Base-by-base conservation (phyloP, 2,329 filamentous ascomycete genomes). In the Botrytis fabae region DNA sequence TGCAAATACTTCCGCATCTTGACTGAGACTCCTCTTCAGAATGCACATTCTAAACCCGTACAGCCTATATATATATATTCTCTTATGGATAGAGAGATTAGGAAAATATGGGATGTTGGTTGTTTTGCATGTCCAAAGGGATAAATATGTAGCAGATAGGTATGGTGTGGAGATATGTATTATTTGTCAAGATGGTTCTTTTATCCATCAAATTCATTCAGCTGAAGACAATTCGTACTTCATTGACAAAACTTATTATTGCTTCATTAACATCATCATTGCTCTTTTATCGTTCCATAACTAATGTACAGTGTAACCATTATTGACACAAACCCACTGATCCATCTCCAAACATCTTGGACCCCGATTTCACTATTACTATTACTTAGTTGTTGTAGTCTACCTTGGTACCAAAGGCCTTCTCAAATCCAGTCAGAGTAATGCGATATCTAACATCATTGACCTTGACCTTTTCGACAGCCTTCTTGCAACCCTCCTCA, bases 361-460 rank as follows among this genome's bases (percentile, higher is more conserved):
- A n/a, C 16, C 16, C 25, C 25, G 3, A 28, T 42, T 5, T 14
- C 38, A 42, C 20, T 16, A 62, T 28, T 42, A 28, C 28, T 16
- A 22, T 32, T 48, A 16, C 9, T 16, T 35, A 68, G 22, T 42
- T 57, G 59, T 70, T 18, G 38, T 73, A 73, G 38, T 70, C 65
- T 14, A 20, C 75, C 66, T 73, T 75, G 0, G 72, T 78, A 28
- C 63, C 87, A 79, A 93, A 93, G 0, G 84, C 88, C 84, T 91
- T 89, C 77, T 93, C 89, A 77, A 87, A 93, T 16, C 88, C 88
- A 20, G 88, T 89, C 78, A 95, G 81, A 0, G 91, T 93, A 78
- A 93, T 91, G 59, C 93, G 86, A 80, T 93, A 95, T 48, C 86
- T 86, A 22, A 94, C 90, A 80, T 93, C 88, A 77, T 92, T 92